Evolutionary conservation across 805 yeast genomes (phyloP).

Genomic region (Zygotorulaspora danielsina): DNA sequence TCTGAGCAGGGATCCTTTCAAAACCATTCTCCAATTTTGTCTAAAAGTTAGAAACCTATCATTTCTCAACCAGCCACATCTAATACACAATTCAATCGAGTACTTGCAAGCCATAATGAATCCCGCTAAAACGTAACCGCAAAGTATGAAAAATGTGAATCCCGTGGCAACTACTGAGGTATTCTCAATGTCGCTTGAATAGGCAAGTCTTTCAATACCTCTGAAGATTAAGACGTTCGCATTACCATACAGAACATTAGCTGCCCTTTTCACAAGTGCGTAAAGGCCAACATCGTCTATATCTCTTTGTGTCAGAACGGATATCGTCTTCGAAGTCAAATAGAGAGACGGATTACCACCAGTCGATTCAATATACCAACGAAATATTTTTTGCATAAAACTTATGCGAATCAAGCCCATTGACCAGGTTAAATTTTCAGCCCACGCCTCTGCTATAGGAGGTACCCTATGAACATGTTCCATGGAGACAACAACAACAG

Average conservation of each 20-base stretch:
- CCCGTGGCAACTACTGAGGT: slow-evolving; percentile 84
- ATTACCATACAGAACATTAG: slow-evolving; percentile 46
- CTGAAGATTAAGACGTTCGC: slow-evolving; percentile 62
- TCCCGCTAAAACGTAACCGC: slow-evolving; percentile 68
- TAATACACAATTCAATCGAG: slow-evolving; percentile 44
- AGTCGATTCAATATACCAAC: slow-evolving; percentile 83
- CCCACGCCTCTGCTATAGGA: slow-evolving; percentile 90
- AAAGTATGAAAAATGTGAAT: slow-evolving; percentile 75
- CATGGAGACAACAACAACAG: slow-evolving; percentile 81
- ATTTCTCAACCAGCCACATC: slow-evolving; percentile 48
- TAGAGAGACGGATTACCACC: slow-evolving; percentile 80
- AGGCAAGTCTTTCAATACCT: slow-evolving; percentile 85
- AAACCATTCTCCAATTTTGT: slow-evolving; percentile 50
- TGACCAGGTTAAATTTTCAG: slow-evolving; percentile 90
- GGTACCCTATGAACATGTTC: slow-evolving; percentile 81
- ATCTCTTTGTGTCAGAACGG: slow-evolving; percentile 66
- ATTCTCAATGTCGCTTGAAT: slow-evolving; percentile 68
- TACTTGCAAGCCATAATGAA: slow-evolving; percentile 53
- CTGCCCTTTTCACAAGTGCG: slow-evolving; percentile 37
- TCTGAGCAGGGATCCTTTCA: slow-evolving; percentile 77
- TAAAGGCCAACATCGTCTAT: slow-evolving; percentile 22
- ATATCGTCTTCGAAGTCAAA: slow-evolving; percentile 54
- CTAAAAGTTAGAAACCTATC: slow-evolving; percentile 48
- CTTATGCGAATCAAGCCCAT: slow-evolving; percentile 77
- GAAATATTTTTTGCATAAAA: slow-evolving; percentile 80